Evolutionary conservation across 495 filamentous ascomycete genomes (phyloP), one percentile per base, ranked within the genome.

Genomic region (Haplographium delicatum): DNA sequence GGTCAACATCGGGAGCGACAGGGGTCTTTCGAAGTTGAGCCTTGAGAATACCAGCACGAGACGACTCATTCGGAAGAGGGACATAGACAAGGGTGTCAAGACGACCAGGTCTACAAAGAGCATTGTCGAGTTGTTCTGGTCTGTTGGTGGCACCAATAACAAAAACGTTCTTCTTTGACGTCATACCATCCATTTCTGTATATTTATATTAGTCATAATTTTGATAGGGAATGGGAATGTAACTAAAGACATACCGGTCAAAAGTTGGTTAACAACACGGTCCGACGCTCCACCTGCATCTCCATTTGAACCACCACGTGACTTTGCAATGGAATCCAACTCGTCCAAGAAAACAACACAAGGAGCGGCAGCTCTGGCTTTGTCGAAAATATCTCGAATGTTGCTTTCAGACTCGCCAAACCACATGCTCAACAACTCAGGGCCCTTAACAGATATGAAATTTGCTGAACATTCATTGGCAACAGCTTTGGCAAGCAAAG

Each of bases 351-450:
- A 98, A 56, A 98, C 94, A 54, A 98, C 89, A 63, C 93, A 98
- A 74, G 93, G 93, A 64, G 93, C 93, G 53, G 93, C 94, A 55
- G 94, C 94, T 61, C 93, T 88, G 59, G 93, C 93, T 80, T 98
- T 98, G 82, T 98, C 93, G 74, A 98, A 98, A 62, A 98, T 98
- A 60, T 98, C 93, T 64, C 93, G 88, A 55, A 98, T 97, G 74
- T 98, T 98, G 84, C 89, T 95, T 71, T 98, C 93, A 15, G 94
- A 97, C 72, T 98, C 93, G 85, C 93, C 93, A 68, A 98, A 98
- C 93, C 93, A 98, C 93, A 98, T 98, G 64, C 89, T 95, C 51
- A 98, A 80, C 61, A 98, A 73, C 73, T 98, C 93, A 54, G 93
- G 93, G 50, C 93, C 93, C 81, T 98, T 98, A 65, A 98, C 82